A percentile compares a stretch with the other conserved stretches of the same genome.
Evolutionary conservation across 768 basidiomycete species (phyloP).

Genomic region (Rhodotorula toruloides): DNA sequence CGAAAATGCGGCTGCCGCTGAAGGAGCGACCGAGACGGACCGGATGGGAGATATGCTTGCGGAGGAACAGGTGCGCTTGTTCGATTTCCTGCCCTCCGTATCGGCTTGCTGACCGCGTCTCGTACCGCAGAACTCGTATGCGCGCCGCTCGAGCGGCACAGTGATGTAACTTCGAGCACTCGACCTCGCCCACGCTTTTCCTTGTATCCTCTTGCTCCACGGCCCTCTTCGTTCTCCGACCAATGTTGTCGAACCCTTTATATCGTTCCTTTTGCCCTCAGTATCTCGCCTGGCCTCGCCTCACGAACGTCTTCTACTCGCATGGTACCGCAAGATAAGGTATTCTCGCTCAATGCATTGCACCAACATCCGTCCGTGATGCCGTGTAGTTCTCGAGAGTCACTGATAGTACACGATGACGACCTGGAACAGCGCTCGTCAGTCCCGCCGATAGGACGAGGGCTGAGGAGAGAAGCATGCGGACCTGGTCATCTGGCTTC

Average conservation of each 20-base stretch:
- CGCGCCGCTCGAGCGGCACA: background rate
- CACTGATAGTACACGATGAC: too few relatives aligned
- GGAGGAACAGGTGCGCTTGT: slow-evolving; percentile 33
- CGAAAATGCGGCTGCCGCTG: background rate
- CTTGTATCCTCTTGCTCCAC: background rate
- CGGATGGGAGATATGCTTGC: slow-evolving; percentile 38
- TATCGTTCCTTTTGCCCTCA: background rate
- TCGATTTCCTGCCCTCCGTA: background rate
- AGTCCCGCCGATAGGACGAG: too few relatives aligned
- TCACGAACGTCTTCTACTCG: too few relatives aligned
- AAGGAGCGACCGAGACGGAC: background rate
- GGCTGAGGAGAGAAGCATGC: too few relatives aligned
- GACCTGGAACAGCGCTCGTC: too few relatives aligned
- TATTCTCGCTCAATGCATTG: too few relatives aligned
- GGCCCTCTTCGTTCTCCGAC: background rate
- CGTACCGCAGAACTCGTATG: slow-evolving; percentile 1
- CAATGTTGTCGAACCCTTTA: background rate
- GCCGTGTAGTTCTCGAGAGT: too few relatives aligned
- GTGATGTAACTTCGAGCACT: slow-evolving; percentile 3
- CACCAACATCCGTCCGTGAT: too few relatives aligned
- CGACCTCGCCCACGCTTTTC: background rate
- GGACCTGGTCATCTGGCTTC: too few relatives aligned
- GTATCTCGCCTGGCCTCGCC: too few relatives aligned
- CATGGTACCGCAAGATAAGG: too few relatives aligned
- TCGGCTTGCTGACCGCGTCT: background rate